A percentile compares a stretch with the other conserved stretches of the same genome.
Evolutionary conservation across 257 asterid genomes (phyloP).

Genomic region (Galeopsis tetrahit): DNA sequence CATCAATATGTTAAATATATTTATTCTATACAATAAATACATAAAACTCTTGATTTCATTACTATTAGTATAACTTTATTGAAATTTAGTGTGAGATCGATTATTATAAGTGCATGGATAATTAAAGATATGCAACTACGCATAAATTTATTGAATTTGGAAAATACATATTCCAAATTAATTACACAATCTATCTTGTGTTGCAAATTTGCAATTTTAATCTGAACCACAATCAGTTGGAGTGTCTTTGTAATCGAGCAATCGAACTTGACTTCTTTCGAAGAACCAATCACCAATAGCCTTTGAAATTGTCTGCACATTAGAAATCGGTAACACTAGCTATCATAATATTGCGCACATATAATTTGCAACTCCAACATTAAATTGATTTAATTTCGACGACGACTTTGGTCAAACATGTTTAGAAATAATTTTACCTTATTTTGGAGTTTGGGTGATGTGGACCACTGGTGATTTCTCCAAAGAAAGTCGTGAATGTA

Average conservation of each 20-base stretch:
- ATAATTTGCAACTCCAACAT: too few species aligned
- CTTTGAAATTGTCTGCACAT: conserved; percentile 9
- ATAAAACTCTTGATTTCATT: too few species aligned
- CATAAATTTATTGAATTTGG: not conserved
- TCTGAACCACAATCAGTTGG: not conserved
- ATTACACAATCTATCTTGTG: not conserved
- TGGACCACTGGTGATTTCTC: not conserved
- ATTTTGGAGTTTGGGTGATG: not conserved
- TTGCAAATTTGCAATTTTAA: not conserved
- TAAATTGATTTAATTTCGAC: too few species aligned
- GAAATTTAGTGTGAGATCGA: too few species aligned
- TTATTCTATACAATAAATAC: too few species aligned
- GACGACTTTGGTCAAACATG: too few species aligned
- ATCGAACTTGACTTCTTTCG: not conserved
- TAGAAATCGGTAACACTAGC: not conserved
- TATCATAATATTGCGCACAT: too few species aligned
- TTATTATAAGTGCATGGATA: too few species aligned
- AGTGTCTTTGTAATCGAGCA: not conserved
- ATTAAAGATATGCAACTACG: too few species aligned
- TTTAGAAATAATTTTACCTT: not conserved
- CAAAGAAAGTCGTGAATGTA: conserved; percentile 13
- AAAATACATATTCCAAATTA: not conserved
- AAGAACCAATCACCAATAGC: conserved; percentile 13
- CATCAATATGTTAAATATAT: too few species aligned
- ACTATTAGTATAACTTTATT: too few species aligned